Evolutionary conservation across 2,329 filamentous ascomycete species (phyloP), one percentile per base, ranked within the genome.

Genomic region (Cladophialophora carrionii): DNA sequence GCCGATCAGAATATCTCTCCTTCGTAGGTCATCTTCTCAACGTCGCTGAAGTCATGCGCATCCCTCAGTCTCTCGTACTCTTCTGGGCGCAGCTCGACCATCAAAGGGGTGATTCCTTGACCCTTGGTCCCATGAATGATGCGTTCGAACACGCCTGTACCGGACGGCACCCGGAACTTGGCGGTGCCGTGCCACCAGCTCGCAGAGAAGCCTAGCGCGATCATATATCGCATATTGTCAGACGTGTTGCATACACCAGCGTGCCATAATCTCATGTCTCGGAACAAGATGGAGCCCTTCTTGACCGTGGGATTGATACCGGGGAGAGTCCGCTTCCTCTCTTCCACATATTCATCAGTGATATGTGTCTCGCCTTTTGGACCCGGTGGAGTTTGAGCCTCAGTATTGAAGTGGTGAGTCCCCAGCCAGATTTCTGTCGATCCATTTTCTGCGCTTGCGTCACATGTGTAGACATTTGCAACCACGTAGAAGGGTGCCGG

Each of bases 251-350:
- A 85, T 82, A 87, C 86, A 0, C 86, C 86, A 0, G 84, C 85
- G 72, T 88, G 86, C 86, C 86, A 88, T 3, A 87, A 79, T 37
- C 86, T 77, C 63, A 88, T 73, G 71, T 88, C 86, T 1, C 87
- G 79, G 37, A 89, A 71, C 32, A 88, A 77, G 20, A 88, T 73
- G 34, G 83, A 82, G 0, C 86, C 85, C 57, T 81, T 81, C 24
- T 76, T 77, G 7, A 82, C 72, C 1, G 64, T 72, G 0, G 78
- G 77, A 70, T 81, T 79, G 7, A 79, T 66, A 0, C 77, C 77
- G 1, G 76, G 75, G 10, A 69, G 64, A 3, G 75, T 62, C 59
- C 71, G 71, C 4, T 75, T 70, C 17, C 78, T 71, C 32, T 70
- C 65, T 29, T 76, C 73, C 20, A 77, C 64, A 5, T 77, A 67